Evolutionary conservation across 2,329 filamentous ascomycete species (phyloP), one percentile per base, ranked within the genome.

Genomic region (Talaromyces marneffei): DNA sequence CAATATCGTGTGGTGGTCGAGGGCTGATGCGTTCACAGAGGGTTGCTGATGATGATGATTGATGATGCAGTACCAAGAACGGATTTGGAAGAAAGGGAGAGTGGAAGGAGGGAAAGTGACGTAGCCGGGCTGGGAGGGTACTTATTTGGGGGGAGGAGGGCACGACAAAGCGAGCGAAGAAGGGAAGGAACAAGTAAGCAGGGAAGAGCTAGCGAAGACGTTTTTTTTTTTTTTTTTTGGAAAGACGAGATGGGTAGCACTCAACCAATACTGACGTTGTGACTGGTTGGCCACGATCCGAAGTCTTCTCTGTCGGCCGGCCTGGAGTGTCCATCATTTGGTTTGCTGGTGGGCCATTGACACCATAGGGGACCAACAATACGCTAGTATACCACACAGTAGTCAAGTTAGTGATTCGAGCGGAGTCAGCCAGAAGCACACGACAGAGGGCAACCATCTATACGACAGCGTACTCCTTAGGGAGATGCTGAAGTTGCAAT

Each of bases 71-170:
- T 57, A 40, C 62, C 59, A 59, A 64, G 62, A 61, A 58, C 60
- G 57, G 60, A 54, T 62, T 56, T 55, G 50, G 60, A 54, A 53
- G 57, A 58, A 64, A 67, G 67, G 64, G 54, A 66, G 67, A 65
- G 64, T 55, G 65, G 63, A 65, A 70, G 66, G 61, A 69, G 39
- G 44, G 23, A 67, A 65, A 66, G 72, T 75, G 73, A 75, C 73
- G 73, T 74, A 75, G 73, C 71, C 70, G 71, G 69, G 68, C 68
- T 70, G 63, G 66, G 64, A 69, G 66, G 66, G 53, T 54, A 58
- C 54, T 60, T 46, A 53, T 55, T 61, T 31, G 31, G 37, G 29
- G 50, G 57, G 7, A 42, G 40, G 25, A 57, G 54, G n/a, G 48
- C 40, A 57, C 31, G 54, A n/a, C n/a, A 27, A 16, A 50, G 46